Conservation (phyloP, 148 eudicot genomes). For the Rhododendron mucronatum region DNA sequence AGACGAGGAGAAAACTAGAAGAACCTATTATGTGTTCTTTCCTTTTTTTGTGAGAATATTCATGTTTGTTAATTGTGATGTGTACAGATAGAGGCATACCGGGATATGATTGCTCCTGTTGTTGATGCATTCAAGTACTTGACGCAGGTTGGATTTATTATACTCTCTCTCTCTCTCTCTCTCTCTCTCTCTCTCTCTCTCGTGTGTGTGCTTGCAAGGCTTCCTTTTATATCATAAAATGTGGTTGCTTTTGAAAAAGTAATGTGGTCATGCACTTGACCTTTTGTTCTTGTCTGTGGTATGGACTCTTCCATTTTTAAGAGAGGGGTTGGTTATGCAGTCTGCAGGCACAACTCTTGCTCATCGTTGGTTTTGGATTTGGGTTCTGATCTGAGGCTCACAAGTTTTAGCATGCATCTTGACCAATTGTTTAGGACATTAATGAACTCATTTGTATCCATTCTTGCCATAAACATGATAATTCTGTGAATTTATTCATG, state of each 20-base stretch:
- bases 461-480: neutral
- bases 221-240: neutral
- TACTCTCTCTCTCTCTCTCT: constrained; percentile 2
- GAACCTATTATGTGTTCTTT: neutral
- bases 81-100: constrained; percentile 91
- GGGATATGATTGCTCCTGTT: constrained; percentile 98
- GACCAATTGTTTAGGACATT: neutral
- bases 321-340: neutral
- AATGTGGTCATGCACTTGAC: neutral
- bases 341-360: constrained; percentile 1
- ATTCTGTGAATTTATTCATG: neutral
- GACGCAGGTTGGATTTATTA: constrained; percentile 65
- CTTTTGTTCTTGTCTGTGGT: neutral
- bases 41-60: neutral
- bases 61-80: constrained; percentile 12
- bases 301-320: neutral
- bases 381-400: neutral
- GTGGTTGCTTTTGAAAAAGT: neutral
- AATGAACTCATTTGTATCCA: neutral
- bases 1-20: neutral
- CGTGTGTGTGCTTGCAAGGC: neutral
- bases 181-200: neutral
- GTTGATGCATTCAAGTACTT: constrained; percentile 98
- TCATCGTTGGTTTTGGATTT: neutral
- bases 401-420: constrained; percentile 2